Evolutionary conservation across 1,284 basidiomycete species (phyloP).

Genomic region (Kwoniella shivajii): DNA sequence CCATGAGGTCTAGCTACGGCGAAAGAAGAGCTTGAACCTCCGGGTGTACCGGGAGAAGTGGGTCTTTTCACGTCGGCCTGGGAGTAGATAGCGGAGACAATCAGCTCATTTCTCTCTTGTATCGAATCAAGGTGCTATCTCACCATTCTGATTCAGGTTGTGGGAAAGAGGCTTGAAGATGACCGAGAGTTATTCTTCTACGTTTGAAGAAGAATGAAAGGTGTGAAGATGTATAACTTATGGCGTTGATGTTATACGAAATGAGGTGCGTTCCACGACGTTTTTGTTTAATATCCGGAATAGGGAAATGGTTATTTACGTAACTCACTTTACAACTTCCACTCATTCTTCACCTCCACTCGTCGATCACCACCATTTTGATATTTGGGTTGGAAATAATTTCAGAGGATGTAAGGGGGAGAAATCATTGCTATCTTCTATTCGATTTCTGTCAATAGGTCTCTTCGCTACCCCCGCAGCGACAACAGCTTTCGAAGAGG

Average conservation of each 20-base stretch:
- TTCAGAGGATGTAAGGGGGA: too few relatives aligned
- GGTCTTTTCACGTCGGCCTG: slow-evolving; percentile 48
- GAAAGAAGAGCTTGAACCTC: slow-evolving; percentile 36
- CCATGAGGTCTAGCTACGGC: slow-evolving; percentile 50
- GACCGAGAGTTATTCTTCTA: too few relatives aligned
- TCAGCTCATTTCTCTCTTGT: not conserved
- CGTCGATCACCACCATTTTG: slow-evolving; percentile 5
- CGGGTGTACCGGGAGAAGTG: slow-evolving; percentile 43
- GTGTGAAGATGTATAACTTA: too few relatives aligned
- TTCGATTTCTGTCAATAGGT: too few relatives aligned
- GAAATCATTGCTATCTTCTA: too few relatives aligned
- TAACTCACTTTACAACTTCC: not conserved
- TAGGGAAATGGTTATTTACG: not conserved
- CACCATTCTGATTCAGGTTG: slow-evolving; percentile 9
- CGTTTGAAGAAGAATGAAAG: too few relatives aligned
- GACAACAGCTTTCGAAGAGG: too few relatives aligned
- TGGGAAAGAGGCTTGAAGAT: not conserved
- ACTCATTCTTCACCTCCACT: slow-evolving; percentile 6
- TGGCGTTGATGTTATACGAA: too few relatives aligned
- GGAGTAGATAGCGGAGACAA: not conserved
- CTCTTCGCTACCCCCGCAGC: too few relatives aligned
- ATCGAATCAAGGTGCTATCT: not conserved
- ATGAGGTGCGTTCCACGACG: slow-evolving; percentile 4
- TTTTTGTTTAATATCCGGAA: slow-evolving; percentile 1
- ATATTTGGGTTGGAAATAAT: too few relatives aligned